A percentile compares a stretch with the other conserved stretches of the same genome.
Evolutionary conservation across 139 green algal species (phyloP).

Genomic region (Micractinium conductrix): DNA sequence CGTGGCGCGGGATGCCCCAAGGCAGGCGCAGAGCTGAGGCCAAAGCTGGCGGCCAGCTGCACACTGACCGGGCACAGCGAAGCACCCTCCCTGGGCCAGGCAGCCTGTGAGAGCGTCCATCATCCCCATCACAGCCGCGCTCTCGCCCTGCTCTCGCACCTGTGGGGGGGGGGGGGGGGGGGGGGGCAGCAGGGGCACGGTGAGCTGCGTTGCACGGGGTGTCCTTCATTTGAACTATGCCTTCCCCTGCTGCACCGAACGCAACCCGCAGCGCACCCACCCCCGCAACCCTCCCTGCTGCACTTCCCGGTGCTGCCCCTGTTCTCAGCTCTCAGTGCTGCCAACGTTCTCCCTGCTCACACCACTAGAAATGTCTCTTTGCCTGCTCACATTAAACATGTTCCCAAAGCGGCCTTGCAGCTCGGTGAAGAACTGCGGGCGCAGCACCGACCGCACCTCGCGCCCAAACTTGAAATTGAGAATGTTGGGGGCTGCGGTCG

Average conservation of each 20-base stretch:
- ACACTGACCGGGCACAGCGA: slow-evolving; percentile 72
- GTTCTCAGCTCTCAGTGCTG: too few relatives aligned
- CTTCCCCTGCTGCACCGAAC: too few relatives aligned
- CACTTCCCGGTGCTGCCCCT: background rate
- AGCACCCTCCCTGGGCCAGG: slow-evolving; percentile 50
- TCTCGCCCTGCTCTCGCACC: slow-evolving; percentile 69
- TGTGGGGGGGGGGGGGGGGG: background rate
- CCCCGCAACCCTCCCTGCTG: background rate
- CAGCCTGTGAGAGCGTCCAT: slow-evolving; percentile 63
- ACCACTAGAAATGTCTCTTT: too few relatives aligned
- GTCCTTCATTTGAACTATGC: too few relatives aligned
- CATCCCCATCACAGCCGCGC: slow-evolving; percentile 48
- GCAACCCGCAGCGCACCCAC: background rate
- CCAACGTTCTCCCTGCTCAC: too few relatives aligned
- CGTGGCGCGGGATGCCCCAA: too few relatives aligned
- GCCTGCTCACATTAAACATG: slow-evolving; percentile 69
- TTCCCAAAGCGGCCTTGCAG: slow-evolving; percentile 77
- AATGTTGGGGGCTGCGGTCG: slow-evolving; percentile 58
- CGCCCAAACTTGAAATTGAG: slow-evolving; percentile 65
- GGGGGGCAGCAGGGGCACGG: too few relatives aligned
- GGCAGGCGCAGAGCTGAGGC: too few relatives aligned
- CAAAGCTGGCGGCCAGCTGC: too few relatives aligned
- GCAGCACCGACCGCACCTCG: slow-evolving; percentile 60
- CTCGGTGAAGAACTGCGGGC: slow-evolving; percentile 74
- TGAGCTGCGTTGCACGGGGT: too few relatives aligned